A percentile compares a stretch with the other conserved stretches of the same genome.
phyloP scores from a whole-genome alignment of 116 monocot species.

The Phalaenopsis hybrid region DNA sequence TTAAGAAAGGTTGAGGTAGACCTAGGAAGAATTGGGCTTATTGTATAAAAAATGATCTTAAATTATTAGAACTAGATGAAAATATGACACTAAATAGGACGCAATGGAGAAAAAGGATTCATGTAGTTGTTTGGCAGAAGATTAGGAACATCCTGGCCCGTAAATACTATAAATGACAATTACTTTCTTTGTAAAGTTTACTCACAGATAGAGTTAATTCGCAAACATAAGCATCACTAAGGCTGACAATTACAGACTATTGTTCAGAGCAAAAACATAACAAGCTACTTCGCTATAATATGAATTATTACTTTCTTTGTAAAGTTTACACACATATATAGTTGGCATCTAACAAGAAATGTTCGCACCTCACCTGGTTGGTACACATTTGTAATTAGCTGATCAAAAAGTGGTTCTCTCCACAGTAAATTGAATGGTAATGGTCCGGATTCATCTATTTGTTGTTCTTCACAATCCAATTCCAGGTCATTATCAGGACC shows the following conservation, averaged over 20 bases:
- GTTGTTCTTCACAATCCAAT: conserved; percentile 11
- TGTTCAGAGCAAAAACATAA: neutral
- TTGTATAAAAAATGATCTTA: too few relatives aligned
- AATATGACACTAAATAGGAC: too few relatives aligned
- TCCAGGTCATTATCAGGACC: neutral
- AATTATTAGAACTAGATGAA: too few relatives aligned
- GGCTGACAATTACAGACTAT: neutral
- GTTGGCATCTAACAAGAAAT: neutral
- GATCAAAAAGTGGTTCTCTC: conserved; percentile 93
- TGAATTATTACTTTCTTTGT: neutral
- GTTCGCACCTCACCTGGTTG: conserved; percentile 78
- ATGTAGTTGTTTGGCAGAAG: too few relatives aligned
- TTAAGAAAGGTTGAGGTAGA: too few relatives aligned
- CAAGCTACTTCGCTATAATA: neutral
- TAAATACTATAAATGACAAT: too few relatives aligned
- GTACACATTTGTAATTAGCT: conserved; percentile 80
- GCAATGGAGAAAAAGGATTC: too few relatives aligned
- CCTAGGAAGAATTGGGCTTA: too few relatives aligned
- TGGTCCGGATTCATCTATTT: conserved; percentile 25
- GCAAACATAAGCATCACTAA: neutral
- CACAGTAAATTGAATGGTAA: conserved; percentile 63
- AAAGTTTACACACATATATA: neutral
- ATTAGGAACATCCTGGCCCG: too few relatives aligned
- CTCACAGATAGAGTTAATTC: too few relatives aligned
- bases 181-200: too few relatives aligned